These are phyloP conservation scores for Lachnellula cervina DNA, from an alignment of 2,329 filamentous ascomycete genomes.

Conservation along the genomic window DNA sequence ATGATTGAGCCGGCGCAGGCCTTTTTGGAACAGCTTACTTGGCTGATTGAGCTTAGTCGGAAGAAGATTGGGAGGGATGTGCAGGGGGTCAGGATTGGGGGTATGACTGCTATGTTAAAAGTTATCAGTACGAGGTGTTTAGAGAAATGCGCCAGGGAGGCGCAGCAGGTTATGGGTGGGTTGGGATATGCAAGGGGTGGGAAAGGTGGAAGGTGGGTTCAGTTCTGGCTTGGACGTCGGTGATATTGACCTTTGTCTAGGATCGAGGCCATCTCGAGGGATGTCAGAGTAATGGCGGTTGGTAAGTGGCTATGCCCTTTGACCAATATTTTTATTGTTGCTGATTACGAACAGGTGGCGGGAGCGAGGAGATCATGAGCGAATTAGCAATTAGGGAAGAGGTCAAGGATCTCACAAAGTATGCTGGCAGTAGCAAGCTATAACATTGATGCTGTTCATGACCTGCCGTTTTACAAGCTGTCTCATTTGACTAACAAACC, in stretches of 20 bases:
- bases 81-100: constrained; percentile 41
- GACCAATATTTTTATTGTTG: background rate
- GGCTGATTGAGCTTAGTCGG: constrained; percentile 25
- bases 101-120: constrained; percentile 48
- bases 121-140: constrained; percentile 48
- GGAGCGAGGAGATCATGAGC: constrained; percentile 32
- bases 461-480: too few relatives aligned
- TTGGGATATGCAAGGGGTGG: constrained; percentile 47
- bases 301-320: constrained; percentile 20
- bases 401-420: constrained; percentile 27
- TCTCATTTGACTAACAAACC: too few relatives aligned
- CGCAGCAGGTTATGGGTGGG: constrained; percentile 51
- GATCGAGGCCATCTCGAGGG: constrained; percentile 49
- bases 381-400: constrained; percentile 31
- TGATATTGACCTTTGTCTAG: constrained; percentile 23
- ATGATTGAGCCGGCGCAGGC: constrained; percentile 58
- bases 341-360: constrained; percentile 24
- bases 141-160: constrained; percentile 49
- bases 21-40: constrained; percentile 57
- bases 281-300: constrained; percentile 43
- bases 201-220: constrained; percentile 36
- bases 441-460: constrained; percentile 1
- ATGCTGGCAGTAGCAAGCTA: constrained; percentile 17
- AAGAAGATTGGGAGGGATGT: constrained; percentile 11
- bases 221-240: background rate